Conservation (phyloP, 1,284 basidiomycete species). For the Neonothopanus nambi region DNA sequence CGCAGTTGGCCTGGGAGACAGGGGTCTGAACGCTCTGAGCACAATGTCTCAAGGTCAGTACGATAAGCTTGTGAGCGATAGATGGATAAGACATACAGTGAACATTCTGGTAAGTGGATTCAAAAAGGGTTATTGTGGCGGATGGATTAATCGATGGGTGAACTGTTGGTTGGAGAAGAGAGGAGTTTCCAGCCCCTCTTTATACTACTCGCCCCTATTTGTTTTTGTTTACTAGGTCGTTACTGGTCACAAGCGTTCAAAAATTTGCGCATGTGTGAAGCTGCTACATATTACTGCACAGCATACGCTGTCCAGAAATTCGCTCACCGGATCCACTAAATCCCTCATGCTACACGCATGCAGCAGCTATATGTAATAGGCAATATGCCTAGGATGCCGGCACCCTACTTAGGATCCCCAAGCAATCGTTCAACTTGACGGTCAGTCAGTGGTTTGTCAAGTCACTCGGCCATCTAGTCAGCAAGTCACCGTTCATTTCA, state of each 20-base stretch:
- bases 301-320: not conserved
- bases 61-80: not conserved
- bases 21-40: slow-evolving; percentile 40
- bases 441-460: too few relatives aligned
- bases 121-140: not conserved
- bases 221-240: slow-evolving; percentile 1
- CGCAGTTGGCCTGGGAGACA: slow-evolving; percentile 48
- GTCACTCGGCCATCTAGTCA: not conserved
- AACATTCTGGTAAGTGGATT: slow-evolving; percentile 29
- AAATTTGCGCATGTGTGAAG: slow-evolving; percentile 12
- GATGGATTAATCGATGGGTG: slow-evolving; percentile 1
- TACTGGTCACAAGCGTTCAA: slow-evolving; percentile 6
- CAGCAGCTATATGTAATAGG: too few relatives aligned
- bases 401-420: too few relatives aligned
- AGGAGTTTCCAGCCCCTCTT: slow-evolving; percentile 11
- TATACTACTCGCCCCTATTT: slow-evolving; percentile 5
- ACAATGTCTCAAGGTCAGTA: not conserved
- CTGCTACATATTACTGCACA: not conserved
- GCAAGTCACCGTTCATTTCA: not conserved
- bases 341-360: too few relatives aligned
- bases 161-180: slow-evolving; percentile 2
- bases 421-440: too few relatives aligned
- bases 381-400: too few relatives aligned
- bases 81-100: slow-evolving; percentile 28
- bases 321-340: not conserved